Percentiles rank a stretch among this genome's conserved stretches.
Conservation (phyloP, 2,329 filamentous ascomycete species). For the Fusarium albidum region DNA sequence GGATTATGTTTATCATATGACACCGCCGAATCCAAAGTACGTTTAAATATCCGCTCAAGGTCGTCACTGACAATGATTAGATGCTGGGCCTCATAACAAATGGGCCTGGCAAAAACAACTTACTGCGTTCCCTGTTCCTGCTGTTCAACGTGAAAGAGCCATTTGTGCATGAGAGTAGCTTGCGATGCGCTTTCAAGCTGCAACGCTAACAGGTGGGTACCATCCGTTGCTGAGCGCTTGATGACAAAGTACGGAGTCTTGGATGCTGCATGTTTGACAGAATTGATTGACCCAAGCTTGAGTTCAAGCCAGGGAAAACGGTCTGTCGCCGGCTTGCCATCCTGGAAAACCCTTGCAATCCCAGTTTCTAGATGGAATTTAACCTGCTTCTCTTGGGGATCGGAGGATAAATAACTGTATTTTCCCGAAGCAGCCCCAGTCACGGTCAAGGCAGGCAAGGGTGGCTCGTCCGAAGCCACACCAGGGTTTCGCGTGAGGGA, state of each 20-base stretch:
- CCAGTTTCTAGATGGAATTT: conserved; percentile 12
- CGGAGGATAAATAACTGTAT: neutral
- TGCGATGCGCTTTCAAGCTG: conserved; percentile 25
- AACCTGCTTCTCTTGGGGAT: neutral
- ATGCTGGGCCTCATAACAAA: neutral
- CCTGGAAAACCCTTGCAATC: conserved; percentile 5
- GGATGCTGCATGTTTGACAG: conserved; percentile 21
- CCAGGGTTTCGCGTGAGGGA: neutral
- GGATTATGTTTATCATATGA: neutral
- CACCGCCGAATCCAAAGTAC: neutral
- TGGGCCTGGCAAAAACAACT: conserved; percentile 10
- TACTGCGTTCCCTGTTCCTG: conserved; percentile 12
- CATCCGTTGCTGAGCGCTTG: conserved; percentile 26
- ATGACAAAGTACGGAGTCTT: conserved; percentile 33
- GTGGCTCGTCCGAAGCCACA: neutral
- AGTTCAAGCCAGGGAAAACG: conserved; percentile 36
- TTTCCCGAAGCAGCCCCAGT: conserved; percentile 39
- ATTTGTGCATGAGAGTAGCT: conserved; percentile 22
- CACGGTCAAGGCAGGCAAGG: conserved; percentile 15
- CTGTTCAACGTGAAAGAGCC: conserved; percentile 13
- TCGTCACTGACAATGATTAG: conserved; percentile 21
- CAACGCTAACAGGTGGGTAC: conserved; percentile 26
- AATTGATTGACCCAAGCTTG: conserved; percentile 12
- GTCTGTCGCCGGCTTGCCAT: neutral
- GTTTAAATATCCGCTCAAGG: conserved; percentile 21